Conservation (phyloP, 2,329 filamentous ascomycete genomes). For the Stemphylium vesicarium region DNA sequence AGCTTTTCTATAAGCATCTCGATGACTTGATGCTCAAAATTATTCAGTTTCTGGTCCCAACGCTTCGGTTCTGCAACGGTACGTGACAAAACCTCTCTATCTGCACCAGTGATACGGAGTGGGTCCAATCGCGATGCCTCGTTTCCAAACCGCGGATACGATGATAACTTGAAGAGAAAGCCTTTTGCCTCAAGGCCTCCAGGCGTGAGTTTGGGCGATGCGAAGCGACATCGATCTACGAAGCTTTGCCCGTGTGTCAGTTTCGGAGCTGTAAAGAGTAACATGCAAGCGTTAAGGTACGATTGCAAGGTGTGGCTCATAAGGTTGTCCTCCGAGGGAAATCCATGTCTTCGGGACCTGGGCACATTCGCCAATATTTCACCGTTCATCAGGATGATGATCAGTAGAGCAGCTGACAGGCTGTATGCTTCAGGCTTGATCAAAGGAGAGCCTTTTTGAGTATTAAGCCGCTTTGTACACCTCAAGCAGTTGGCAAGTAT, state of each 20-base stretch:
- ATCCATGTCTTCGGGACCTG: neutral
- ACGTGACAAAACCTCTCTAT: neutral
- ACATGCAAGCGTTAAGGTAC: conserved; percentile 8
- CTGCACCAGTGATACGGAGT: neutral
- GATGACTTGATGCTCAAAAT: neutral
- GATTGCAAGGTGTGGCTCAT: conserved; percentile 5
- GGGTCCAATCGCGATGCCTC: neutral
- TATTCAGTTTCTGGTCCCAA: neutral
- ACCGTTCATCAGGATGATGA: conserved; percentile 23
- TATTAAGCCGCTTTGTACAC: conserved; percentile 21
- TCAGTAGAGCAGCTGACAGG: conserved; percentile 21
- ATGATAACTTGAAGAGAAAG: conserved; percentile 12
- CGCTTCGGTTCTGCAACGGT: neutral
- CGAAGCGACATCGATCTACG: conserved; percentile 24
- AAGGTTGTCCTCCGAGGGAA: neutral
- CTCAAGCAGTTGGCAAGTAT: conserved; percentile 25
- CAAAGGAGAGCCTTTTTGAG: neutral
- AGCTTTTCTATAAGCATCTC: neutral
- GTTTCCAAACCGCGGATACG: neutral
- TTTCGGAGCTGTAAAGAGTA: conserved; percentile 11
- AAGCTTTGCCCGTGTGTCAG: conserved; percentile 13
- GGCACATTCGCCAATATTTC: conserved; percentile 12
- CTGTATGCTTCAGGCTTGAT: conserved; percentile 9
- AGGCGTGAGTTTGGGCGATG: conserved; percentile 3
- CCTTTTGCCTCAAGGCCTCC: conserved; percentile 18